These are phyloP conservation scores for Fomitopsis pinicola DNA, from an alignment of 1,284 basidiomycete genomes.

Conservation along the genomic window DNA sequence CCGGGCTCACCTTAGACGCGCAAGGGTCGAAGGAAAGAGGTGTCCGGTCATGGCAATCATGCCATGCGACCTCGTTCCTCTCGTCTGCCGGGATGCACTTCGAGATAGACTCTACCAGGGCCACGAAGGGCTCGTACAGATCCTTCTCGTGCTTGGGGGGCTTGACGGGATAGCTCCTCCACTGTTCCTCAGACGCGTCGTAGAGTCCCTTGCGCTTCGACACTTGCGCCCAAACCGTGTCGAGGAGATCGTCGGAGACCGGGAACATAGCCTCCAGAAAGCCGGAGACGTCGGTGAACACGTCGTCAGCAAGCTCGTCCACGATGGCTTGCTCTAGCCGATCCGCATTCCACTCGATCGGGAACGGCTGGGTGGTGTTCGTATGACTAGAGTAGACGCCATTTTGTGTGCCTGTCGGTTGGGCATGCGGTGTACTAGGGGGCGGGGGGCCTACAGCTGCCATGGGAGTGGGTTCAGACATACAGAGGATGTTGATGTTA, in stretches of 20 bases:
- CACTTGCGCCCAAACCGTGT: not conserved
- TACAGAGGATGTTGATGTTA: too few species aligned
- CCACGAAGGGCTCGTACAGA: not conserved
- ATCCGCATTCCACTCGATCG: not conserved
- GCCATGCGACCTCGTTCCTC: not conserved
- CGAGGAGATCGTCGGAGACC: not conserved
- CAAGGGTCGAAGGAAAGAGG: not conserved
- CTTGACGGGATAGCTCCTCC: constrained; percentile 22
- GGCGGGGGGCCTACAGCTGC: too few species aligned
- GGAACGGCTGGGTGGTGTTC: too few species aligned
- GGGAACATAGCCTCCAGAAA: not conserved
- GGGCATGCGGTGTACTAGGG: too few species aligned
- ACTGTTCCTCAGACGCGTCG: not conserved
- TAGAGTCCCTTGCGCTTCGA: not conserved
- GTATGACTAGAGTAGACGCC: too few species aligned
- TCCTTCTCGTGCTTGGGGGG: constrained; percentile 14
- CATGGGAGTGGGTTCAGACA: too few species aligned
- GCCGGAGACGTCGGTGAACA: not conserved
- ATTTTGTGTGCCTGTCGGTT: too few species aligned
- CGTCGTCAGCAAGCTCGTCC: not conserved
- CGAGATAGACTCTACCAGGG: not conserved
- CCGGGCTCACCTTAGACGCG: not conserved
- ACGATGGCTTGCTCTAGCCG: not conserved
- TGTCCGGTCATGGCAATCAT: not conserved
- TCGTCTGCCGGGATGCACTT: not conserved